Conservation (phyloP, 768 basidiomycete species). For the Cyclocybe aegerita region DNA sequence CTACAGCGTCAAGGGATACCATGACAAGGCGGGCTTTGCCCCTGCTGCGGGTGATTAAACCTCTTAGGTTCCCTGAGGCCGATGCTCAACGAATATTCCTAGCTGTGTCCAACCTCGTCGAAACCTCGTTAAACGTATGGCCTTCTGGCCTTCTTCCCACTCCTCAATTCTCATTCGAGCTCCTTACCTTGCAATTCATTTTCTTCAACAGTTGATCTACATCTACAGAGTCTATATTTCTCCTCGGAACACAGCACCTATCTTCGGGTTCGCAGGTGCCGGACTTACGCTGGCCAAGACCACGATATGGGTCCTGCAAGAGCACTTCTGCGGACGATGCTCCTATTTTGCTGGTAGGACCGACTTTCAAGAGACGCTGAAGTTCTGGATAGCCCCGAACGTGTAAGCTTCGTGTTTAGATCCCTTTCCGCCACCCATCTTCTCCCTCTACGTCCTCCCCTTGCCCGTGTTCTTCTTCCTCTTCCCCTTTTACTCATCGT, state of each 20-base stretch:
- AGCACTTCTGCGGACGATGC: conserved; percentile 71
- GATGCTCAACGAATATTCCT: background rate
- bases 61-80: conserved; percentile 1
- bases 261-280: conserved; percentile 71
- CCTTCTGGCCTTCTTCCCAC: conserved; percentile 5
- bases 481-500: background rate
- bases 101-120: conserved; percentile 76
- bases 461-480: too few species aligned
- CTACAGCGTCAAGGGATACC: conserved; percentile 66
- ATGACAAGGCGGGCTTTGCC: conserved; percentile 69
- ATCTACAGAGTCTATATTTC: conserved; percentile 61
- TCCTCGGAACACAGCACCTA: conserved; percentile 51
- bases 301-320: conserved; percentile 66
- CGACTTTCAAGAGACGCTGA: conserved; percentile 39
- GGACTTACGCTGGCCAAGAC: conserved; percentile 80
- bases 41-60: conserved; percentile 62
- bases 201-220: conserved; percentile 41
- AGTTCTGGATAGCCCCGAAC: conserved; percentile 72
- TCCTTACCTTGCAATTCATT: conserved; percentile 1
- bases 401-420: conserved; percentile 39
- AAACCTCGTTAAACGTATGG: conserved; percentile 62
- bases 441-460: too few species aligned
- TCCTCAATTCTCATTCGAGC: conserved; percentile 1
- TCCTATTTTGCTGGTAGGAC: conserved; percentile 57
- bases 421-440: too few species aligned